Evolutionary conservation across 2,329 filamentous ascomycete genomes (phyloP), one percentile per base, ranked within the genome.

Genomic region (Neofusicoccum laricinum): DNA sequence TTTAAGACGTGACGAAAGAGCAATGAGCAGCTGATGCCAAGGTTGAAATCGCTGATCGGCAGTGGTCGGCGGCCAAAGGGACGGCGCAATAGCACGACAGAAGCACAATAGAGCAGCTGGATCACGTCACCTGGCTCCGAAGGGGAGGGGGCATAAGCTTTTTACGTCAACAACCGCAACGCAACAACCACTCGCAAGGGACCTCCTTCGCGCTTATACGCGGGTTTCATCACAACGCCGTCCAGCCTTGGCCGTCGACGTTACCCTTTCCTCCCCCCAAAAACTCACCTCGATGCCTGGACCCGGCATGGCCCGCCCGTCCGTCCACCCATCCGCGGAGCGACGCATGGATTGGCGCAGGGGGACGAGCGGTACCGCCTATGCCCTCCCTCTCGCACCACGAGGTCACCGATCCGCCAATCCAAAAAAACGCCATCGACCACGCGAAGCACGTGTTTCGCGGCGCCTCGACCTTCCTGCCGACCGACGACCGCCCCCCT

Each of bases 121-220:
- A 59, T 59, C 55, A 59, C 55, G 55, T 59, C 55, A 59, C 40
- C 55, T 59, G 55, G 15, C 38, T 40, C 17, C 1, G 19, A 30
- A 30, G 45, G 45, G 25, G 25, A 30, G 25, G 12, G 25, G 46
- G 11, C 21, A 14, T 49, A 34, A 49, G 12, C 17, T 21, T 15
- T 10, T 51, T 51, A 51, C 49, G 49, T 51, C 49, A 51, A 51
- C 21, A 38, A 38, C 36, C 36, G 36, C 36, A 38, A 11, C 36
- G 36, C 36, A 38, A 11, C 10, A 38, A 38, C 36, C 36, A 30
- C 25, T 30, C 25, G 25, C 25, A 30, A 30, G 25, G 25, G 25
- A 30, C 25, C 7, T 15, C 19, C 14, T 8, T 6, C 12, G 21
- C 46, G 46, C 46, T 50, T 50, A 50, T 34, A 34, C n/a, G 46